A percentile compares a stretch with the other conserved stretches of the same genome.
Conservation (phyloP, 441 rosid species). For the Capsella rubella region DNA sequence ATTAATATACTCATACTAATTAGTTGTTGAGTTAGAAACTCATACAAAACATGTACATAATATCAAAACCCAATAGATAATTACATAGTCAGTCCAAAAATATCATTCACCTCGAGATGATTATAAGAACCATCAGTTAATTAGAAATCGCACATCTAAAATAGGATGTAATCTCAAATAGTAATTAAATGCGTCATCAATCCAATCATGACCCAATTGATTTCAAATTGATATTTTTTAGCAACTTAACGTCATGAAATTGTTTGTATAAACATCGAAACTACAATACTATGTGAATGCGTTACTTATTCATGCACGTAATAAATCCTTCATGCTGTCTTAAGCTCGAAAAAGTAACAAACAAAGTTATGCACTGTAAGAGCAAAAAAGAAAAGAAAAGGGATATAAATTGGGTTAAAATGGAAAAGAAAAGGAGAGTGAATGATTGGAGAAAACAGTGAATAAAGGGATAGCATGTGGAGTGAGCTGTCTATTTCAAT, state of each 20-base stretch:
- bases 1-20: not conserved
- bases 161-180: not conserved
- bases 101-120: not conserved
- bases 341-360: constrained; percentile 17
- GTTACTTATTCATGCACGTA: constrained; percentile 31
- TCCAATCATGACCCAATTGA: not conserved
- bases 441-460: constrained; percentile 43
- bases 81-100: not conserved
- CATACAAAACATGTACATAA: not conserved
- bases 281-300: not conserved
- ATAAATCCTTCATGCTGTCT: not conserved
- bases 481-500: constrained; percentile 64
- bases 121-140: not conserved
- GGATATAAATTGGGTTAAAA: constrained; percentile 21
- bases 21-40: not conserved
- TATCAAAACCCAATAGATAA: not conserved
- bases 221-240: not conserved
- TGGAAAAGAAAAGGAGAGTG: constrained; percentile 35
- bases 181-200: not conserved
- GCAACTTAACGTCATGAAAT: not conserved
- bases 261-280: not conserved
- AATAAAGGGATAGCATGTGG: constrained; percentile 59
- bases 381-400: not conserved
- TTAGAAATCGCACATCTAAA: not conserved
- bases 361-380: not conserved